Base-by-base conservation (phyloP, 2,329 filamentous ascomycete genomes). In the Stagonosporopsis vannaccii region DNA sequence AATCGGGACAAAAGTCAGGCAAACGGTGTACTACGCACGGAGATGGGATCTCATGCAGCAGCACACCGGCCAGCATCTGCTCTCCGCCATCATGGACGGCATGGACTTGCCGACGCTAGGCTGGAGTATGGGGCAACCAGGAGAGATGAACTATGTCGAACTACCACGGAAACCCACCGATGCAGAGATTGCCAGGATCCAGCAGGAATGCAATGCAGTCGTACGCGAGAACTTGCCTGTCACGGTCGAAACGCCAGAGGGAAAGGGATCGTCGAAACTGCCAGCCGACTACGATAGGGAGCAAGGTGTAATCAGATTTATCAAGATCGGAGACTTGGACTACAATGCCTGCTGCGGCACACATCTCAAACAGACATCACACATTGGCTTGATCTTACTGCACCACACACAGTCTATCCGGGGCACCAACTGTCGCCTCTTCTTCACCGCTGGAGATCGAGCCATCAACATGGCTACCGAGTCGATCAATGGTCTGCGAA, bases 1-100 rank as follows among this genome's bases (percentile, higher is more conserved):
- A 81, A 0, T 94, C 90, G 41, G 93, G 84, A 72, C 65, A 6
- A 53, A 55, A 17, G 69, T 74, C 3, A 60, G 52, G 11, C 71
- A 74, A 55, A 61, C 59, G 4, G 62, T 74, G 42, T 63, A 72
- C 43, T 73, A 70, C 43, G 41, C 59, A 3, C 65, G 71, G 11
- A 63, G 70, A 41, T 73, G 69, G 68, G 70, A 73, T 36, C 66
- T 69, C 33, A 74, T 74, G 71, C 71, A 74, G 51, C 71, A 74
- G 36, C 71, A 74, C 44, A 74, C 71, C 2, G 71, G 71, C 17
- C 71, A 74, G 39, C 71, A 74, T 44, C 56, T 74, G 2, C 68
- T 74, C 33, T 74, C 70, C 19, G 70, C 70, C 2, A 62, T 73
- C 28, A 71, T 74, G 70, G 69, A 73, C 40, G 44, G 62, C 13